Evolutionary conservation across 805 yeast species (phyloP), one percentile per base, ranked within the genome.

Genomic region (Pachysolen tannophilus): DNA sequence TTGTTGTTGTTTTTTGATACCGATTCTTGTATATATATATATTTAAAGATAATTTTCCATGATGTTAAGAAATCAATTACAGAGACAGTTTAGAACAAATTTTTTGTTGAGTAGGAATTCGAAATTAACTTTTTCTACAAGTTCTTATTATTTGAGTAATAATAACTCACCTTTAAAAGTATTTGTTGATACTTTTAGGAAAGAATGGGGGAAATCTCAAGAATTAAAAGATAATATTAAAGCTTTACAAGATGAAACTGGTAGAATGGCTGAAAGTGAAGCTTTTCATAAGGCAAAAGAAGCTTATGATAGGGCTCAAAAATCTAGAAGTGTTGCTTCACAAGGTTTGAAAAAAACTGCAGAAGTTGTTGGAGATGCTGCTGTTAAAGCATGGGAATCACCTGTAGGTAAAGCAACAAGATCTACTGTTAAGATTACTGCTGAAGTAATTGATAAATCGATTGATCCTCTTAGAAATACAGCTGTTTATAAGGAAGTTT

Each of bases 381-480:
- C 96, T 4, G 67, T 72, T 26, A 81, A 79, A 40, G 96, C 97
- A 1, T 92, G 98, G 98, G 96, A 92, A 42, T 86, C 96, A 1
- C 84, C 92, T 17, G 83, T 90, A 28, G 92, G 95, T 41, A 78
- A 80, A 55, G 82, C 80, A 32, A 88, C 95, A n/a, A 73, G 97
- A 50, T 69, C 75, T 29, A 86, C 87, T 0, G 90, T 86, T n/a
- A 72, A 69, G 39, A 71, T 73, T 34, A 78, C 96, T 3, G 96
- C 94, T 2, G 85, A 84, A 37, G 77, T 70, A 10, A 79, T 90
- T n/a, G 92, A 85, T 49, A 85, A 82, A 58, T 75, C 72, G 38
- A 86, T 82, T 23, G 97, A 88, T 49, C 99, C 99, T 8, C 92
- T 92, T 33, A 77, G 97, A 58, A 65, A 90, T 39, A 90, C 98